Conservation (phyloP, 345 rosid species). For the Boechera stricta region DNA sequence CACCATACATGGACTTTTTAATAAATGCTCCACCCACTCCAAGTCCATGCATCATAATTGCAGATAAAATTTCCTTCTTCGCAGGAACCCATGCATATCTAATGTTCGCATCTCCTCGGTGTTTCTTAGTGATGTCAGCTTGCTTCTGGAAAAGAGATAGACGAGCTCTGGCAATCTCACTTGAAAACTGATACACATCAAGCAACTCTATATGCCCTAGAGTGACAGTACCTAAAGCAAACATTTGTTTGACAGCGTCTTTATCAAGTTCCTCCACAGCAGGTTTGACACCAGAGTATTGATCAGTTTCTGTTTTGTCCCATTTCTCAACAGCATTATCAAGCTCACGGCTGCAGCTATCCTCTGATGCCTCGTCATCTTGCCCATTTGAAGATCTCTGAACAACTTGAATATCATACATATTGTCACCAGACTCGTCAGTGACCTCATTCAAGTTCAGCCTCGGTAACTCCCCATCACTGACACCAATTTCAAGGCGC, state of each 20-base stretch:
- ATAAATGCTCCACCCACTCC: conserved; percentile 59
- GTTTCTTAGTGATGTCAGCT: conserved; percentile 59
- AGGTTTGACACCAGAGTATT: conserved; percentile 33
- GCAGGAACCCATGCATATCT: conserved; percentile 86
- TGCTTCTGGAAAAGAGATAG: conserved; percentile 77
- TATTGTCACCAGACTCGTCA: conserved; percentile 61
- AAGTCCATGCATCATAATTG: conserved; percentile 61
- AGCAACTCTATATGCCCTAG: conserved; percentile 54
- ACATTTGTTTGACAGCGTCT: conserved; percentile 53
- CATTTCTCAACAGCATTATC: conserved; percentile 43
- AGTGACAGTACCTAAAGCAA: conserved; percentile 55
- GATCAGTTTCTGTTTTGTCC: conserved; percentile 37
- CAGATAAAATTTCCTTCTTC: conserved; percentile 52
- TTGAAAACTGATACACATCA: conserved; percentile 49
- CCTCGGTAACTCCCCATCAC: conserved; percentile 55
- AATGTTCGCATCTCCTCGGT: conserved; percentile 78
- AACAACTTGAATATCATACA: conserved; percentile 41
- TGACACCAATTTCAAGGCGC: conserved; percentile 77
- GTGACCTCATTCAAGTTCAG: conserved; percentile 59
- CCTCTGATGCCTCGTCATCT: conserved; percentile 50
- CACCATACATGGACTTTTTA: conserved; percentile 56
- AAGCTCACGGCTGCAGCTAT: conserved; percentile 49
- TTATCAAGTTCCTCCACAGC: conserved; percentile 49
- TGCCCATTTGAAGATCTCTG: conserved; percentile 13
- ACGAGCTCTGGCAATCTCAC: conserved; percentile 51